Percentiles rank a stretch among this genome's conserved stretches.
Conservation (phyloP, 805 yeast genomes). For the Suhomyces sp. region DNA sequence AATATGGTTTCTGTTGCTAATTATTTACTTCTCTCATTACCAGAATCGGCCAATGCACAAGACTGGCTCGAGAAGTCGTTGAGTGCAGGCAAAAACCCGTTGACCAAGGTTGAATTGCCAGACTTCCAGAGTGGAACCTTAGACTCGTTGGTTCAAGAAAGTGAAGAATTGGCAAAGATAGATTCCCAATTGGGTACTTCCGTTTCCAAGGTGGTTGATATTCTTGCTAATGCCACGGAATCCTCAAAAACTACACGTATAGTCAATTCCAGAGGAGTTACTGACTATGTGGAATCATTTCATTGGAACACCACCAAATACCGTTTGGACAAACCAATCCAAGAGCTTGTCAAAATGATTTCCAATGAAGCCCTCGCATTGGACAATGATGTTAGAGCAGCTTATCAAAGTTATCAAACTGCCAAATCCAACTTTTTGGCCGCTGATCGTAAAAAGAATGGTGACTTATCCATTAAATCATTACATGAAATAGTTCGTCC, state of each 20-base stretch:
- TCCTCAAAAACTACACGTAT: conserved; percentile 21
- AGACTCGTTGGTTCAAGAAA: conserved; percentile 85
- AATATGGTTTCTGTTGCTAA: conserved; percentile 14
- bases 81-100: conserved; percentile 57
- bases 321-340: conserved; percentile 79
- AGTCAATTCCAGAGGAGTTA: conserved; percentile 49
- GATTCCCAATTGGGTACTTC: conserved; percentile 76
- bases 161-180: conserved; percentile 81
- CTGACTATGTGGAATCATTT: conserved; percentile 70
- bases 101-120: conserved; percentile 65
- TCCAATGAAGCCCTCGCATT: conserved; percentile 77
- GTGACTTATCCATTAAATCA: conserved; percentile 88
- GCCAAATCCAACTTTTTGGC: conserved; percentile 84
- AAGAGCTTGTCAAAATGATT: conserved; percentile 67
- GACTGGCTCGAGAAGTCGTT: conserved; percentile 58
- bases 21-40: conserved; percentile 58
- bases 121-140: conserved; percentile 91
- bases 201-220: conserved; percentile 74
- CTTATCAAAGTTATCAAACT: conserved; percentile 70
- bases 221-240: conserved; percentile 48
- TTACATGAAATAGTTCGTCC: conserved; percentile 85
- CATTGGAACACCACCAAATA: conserved; percentile 88
- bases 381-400: conserved; percentile 79
- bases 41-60: conserved; percentile 48
- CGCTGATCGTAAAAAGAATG: conserved; percentile 89